phyloP scores from a whole-genome alignment of 208 protist genomes.

The Trypanosoma cruzi region DNA sequence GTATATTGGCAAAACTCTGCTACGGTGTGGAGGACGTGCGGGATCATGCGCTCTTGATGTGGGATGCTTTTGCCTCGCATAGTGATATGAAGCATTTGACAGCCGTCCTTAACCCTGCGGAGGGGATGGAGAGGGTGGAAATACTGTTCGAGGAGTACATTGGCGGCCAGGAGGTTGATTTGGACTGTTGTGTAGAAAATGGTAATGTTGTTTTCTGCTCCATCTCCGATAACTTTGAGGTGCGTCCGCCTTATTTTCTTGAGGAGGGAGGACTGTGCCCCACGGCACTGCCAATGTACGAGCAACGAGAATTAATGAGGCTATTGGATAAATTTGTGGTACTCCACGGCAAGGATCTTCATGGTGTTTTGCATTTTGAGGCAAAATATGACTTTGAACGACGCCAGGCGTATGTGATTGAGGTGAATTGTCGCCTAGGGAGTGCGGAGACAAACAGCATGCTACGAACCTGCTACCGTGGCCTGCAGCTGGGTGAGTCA shows the following conservation, averaged over 20 bases:
- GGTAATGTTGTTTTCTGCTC: slow-evolving; percentile 56
- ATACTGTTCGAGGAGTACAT: slow-evolving; percentile 83
- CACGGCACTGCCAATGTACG: slow-evolving; percentile 26
- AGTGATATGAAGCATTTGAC: slow-evolving; percentile 55
- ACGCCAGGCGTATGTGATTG: slow-evolving; percentile 61
- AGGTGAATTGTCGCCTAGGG: slow-evolving; percentile 86
- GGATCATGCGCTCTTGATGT: slow-evolving; percentile 49
- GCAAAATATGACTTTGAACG: slow-evolving; percentile 73
- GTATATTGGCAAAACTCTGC: slow-evolving; percentile 51
- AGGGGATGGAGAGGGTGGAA: slow-evolving; percentile 16
- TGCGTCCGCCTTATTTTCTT: slow-evolving; percentile 62
- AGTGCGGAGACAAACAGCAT: slow-evolving; percentile 81
- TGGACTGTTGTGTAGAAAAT: slow-evolving; percentile 75
- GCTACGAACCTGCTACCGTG: slow-evolving; percentile 56
- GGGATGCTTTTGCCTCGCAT: slow-evolving; percentile 36
- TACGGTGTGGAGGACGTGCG: slow-evolving; percentile 41
- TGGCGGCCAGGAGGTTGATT: slow-evolving; percentile 77
- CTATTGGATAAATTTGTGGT: slow-evolving; percentile 49
- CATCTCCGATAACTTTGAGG: slow-evolving; percentile 81
- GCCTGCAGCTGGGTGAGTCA: slow-evolving; percentile 63
- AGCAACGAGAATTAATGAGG: slow-evolving; percentile 41
- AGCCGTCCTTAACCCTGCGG: slow-evolving; percentile 16
- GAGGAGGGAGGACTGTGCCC: slow-evolving; percentile 75
- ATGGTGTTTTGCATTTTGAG: slow-evolving; percentile 85
- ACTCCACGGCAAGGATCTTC: slow-evolving; percentile 31